Base-by-base conservation (phyloP, 768 basidiomycete genomes). In the Tylopilus intermedius region DNA sequence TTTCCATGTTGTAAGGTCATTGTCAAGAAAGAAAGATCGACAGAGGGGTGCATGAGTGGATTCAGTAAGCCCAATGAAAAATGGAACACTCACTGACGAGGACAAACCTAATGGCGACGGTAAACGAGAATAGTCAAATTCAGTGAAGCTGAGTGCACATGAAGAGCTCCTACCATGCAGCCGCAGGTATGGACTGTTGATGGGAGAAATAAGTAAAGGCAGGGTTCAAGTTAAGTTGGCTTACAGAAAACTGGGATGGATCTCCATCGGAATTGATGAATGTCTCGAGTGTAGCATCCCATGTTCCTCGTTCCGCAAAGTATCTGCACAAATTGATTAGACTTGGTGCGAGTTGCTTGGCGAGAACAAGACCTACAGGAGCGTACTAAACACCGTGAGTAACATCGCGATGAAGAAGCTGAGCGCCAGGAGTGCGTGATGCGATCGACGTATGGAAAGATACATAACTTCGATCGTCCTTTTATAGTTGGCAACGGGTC, bases 391-490 rank as follows among this genome's bases (percentile, higher is more conserved):
- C 7, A 94, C 82, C 1, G 90, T 82, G 38, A 95, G 74, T 2
- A 90, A 81, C 84, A 93, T 92, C 49, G 85, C 71, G 13, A 94
- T 87, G 71, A 95, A 94, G 69, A 94, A 95, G 2, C 82, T 80
- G 18, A 95, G 82, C 0, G 93, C 92, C 3, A 93, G 77, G 0
- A 94, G 75, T 0, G 92, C 92, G 60, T 94, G 89, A 58, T 90
- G 86, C 0, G 90, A 93, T 54, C 90, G 77, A 46, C 87, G 79
- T 33, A 94, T 85, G 29, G 90, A 85, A 29, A 95, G 78, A 66
- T 88, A 92, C 93, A 95, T 96, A 61, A 91, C 90, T 74, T 92
- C 88, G 45, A 91, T 91, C 0, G 90, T 91, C 43, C 88, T 90
- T 55, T 35, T 22, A 40, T 11, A 8, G 18, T 26, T 24, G n/a